Conservation (phyloP, 495 filamentous ascomycete species). For the Hyaloscypha finlandica region DNA sequence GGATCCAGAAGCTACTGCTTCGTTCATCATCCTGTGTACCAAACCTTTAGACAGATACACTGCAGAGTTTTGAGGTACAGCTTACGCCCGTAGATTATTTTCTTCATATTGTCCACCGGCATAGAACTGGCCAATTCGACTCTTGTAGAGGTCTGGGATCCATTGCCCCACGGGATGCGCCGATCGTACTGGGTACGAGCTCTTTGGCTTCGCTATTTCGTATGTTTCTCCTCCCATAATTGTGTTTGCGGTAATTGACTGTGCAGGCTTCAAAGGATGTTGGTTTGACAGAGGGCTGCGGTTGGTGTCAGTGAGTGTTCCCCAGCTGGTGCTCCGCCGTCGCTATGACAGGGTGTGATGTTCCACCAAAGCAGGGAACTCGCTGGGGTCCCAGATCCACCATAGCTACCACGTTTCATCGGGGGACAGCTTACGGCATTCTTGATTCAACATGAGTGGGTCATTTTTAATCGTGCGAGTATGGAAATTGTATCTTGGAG, state of each 20-base stretch:
- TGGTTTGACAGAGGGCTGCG: slow-evolving; percentile 12
- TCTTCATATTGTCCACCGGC: slow-evolving; percentile 76
- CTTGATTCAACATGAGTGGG: background rate
- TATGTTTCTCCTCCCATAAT: slow-evolving; percentile 45
- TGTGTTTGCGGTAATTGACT: slow-evolving; percentile 22
- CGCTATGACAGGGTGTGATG: slow-evolving; percentile 16
- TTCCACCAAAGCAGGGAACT: background rate
- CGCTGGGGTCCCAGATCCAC: background rate
- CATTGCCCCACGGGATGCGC: slow-evolving; percentile 68
- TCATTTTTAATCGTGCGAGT: background rate
- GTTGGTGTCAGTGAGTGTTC: slow-evolving; percentile 23
- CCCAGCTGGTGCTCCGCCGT: background rate
- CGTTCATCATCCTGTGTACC: slow-evolving; percentile 64
- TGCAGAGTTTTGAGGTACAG: background rate
- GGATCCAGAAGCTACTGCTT: slow-evolving; percentile 69
- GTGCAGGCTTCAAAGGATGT: slow-evolving; percentile 9
- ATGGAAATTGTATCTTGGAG: background rate
- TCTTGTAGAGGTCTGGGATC: slow-evolving; percentile 84
- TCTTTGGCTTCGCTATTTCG: slow-evolving; percentile 34
- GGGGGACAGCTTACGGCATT: background rate
- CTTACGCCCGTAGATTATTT: slow-evolving; percentile 69
- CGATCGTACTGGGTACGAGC: slow-evolving; percentile 49
- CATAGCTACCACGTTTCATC: background rate
- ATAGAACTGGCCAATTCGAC: slow-evolving; percentile 81
- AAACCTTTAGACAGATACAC: slow-evolving; percentile 4